phyloP scores from a whole-genome alignment of 139 green algal species.

The Chlorella sp. region DNA sequence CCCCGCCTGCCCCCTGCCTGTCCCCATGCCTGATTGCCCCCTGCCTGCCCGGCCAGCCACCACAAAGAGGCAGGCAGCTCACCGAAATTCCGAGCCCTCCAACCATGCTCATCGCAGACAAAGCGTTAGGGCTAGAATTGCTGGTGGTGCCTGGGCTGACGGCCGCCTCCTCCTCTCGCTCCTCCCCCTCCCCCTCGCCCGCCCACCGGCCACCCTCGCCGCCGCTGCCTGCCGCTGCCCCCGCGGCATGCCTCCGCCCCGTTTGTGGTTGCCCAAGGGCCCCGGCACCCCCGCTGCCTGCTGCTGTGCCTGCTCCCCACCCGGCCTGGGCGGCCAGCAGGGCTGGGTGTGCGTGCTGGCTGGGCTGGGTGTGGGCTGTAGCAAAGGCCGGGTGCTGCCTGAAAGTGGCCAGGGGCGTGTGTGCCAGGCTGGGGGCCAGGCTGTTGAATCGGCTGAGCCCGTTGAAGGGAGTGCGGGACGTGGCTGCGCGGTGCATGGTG shows the following conservation, averaged over 20 bases:
- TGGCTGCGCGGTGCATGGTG: background rate
- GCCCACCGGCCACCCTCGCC: background rate
- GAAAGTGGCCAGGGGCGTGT: background rate
- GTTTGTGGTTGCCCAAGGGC: too few relatives aligned
- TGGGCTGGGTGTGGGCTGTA: background rate
- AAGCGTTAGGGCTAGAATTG: background rate
- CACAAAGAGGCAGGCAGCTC: background rate
- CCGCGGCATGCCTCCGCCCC: too few relatives aligned
- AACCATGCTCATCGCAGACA: background rate
- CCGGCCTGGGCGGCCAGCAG: background rate
- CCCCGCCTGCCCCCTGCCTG: too few relatives aligned
- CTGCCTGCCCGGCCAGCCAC: too few relatives aligned
- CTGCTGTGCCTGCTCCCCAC: background rate
- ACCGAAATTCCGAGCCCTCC: constrained; percentile 1
- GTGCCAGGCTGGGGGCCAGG: background rate
- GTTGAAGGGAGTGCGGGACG: constrained; percentile 10
- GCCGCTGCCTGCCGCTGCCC: background rate
- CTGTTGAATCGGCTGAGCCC: constrained; percentile 25
- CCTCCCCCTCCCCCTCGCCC: background rate
- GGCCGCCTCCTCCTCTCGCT: background rate
- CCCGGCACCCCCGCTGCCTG: background rate
- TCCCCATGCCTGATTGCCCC: too few relatives aligned
- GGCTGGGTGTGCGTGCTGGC: background rate
- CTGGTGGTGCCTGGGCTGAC: background rate
- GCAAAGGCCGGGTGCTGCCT: constrained; percentile 7